A percentile compares a stretch with the other conserved stretches of the same genome.
phyloP scores from a whole-genome alignment of 78 protist species.

The Protostelium mycophagum region DNA sequence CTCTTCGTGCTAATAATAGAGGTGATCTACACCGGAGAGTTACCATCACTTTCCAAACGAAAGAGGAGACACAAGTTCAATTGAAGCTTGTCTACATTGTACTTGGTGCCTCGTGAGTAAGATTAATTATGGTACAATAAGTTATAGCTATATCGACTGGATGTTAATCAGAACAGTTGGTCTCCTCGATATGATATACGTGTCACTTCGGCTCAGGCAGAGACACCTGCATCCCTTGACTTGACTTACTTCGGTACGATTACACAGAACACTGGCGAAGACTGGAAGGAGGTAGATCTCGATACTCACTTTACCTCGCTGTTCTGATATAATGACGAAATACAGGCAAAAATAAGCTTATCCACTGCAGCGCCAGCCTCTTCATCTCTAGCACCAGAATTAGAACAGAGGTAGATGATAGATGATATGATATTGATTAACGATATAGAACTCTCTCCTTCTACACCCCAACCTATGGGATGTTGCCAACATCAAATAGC shows the following conservation, averaged over 20 bases:
- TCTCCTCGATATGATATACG: background rate
- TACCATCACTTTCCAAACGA: background rate
- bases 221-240: background rate
- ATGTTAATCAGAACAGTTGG: background rate
- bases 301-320: background rate
- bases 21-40: no score
- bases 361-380: background rate
- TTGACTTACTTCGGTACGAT: background rate
- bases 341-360: background rate
- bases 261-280: background rate
- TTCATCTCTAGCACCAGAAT: background rate
- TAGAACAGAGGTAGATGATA: background rate
- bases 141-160: background rate
- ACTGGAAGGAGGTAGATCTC: background rate
- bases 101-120: background rate
- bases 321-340: background rate
- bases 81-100: background rate
- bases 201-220: background rate
- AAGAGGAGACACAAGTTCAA: background rate
- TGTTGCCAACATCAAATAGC: no score
- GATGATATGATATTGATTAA: no score
- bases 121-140: background rate
- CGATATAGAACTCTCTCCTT: no score
- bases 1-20: no score
- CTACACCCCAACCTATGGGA: no score